A percentile compares a stretch with the other conserved stretches of the same genome.
Evolutionary conservation across 768 basidiomycete genomes (phyloP).

Genomic region (Lactarius deliciosus): DNA sequence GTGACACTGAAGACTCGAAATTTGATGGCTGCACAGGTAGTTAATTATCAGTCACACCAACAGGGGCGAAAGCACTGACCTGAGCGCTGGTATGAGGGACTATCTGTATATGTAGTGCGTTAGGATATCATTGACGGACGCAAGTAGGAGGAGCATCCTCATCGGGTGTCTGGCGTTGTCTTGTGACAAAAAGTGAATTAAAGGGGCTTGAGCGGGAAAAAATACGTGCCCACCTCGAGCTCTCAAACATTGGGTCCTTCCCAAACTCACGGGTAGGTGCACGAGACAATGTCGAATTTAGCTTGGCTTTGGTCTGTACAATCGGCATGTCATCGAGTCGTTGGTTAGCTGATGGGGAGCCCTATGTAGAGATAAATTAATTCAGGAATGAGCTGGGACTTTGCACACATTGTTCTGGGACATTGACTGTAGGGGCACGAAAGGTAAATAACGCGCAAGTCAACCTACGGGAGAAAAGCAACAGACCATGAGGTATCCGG

Average conservation of each 20-base stretch:
- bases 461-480: not conserved
- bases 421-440: conserved; percentile 46
- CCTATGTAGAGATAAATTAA: conserved; percentile 27
- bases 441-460: conserved; percentile 1
- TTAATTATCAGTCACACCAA: not conserved
- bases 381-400: conserved; percentile 2
- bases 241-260: conserved; percentile 84
- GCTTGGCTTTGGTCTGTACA: conserved; percentile 77
- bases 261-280: conserved; percentile 72
- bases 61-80: conserved; percentile 40
- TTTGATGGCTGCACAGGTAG: conserved; percentile 38
- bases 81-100: conserved; percentile 42
- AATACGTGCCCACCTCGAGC: conserved; percentile 49
- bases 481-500: conserved; percentile 77
- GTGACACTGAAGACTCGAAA: conserved; percentile 39
- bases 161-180: conserved; percentile 24
- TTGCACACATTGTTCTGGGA: conserved; percentile 56
- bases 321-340: conserved; percentile 72
- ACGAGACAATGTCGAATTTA: conserved; percentile 66
- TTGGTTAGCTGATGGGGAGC: conserved; percentile 53
- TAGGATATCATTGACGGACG: conserved; percentile 73
- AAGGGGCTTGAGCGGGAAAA: conserved; percentile 14
- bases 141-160: conserved; percentile 78
- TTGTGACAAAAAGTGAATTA: conserved; percentile 1
- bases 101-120: conserved; percentile 51